These are phyloP conservation scores for Didymella pomorum DNA, from an alignment of 2,329 filamentous ascomycete genomes.

Conservation along the genomic window DNA sequence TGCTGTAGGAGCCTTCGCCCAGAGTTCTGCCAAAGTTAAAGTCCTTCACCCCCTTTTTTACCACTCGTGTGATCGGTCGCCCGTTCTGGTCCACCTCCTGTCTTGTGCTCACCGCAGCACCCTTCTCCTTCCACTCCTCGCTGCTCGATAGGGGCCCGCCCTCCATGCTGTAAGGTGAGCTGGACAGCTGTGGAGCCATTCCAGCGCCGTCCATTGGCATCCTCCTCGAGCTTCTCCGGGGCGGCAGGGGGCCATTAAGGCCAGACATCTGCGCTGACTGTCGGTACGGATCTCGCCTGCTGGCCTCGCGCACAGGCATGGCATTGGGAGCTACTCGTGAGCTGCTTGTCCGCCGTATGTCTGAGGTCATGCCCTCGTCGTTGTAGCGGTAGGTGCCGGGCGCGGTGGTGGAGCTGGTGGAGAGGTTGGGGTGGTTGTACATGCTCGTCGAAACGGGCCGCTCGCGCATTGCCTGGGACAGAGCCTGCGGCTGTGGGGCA, in stretches of 20 bases:
- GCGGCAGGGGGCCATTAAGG: conserved; percentile 71
- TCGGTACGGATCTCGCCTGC: conserved; percentile 73
- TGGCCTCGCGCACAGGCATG: conserved; percentile 72
- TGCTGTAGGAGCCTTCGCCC: conserved; percentile 97
- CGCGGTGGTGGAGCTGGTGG: conserved; percentile 54
- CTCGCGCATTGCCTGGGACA: conserved; percentile 42
- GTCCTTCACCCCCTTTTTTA: conserved; percentile 97
- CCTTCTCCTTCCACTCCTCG: conserved; percentile 95
- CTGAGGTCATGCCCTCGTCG: conserved; percentile 50
- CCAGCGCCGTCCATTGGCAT: conserved; percentile 62
- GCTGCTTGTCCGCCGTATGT: conserved; percentile 64
- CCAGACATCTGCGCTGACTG: conserved; percentile 62
- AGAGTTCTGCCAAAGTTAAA: conserved; percentile 91
- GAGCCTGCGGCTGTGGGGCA: conserved; percentile 26
- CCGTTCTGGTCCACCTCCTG: conserved; percentile 88
- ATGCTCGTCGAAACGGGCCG: conserved; percentile 57
- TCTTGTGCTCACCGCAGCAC: conserved; percentile 83
- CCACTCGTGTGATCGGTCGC: conserved; percentile 78
- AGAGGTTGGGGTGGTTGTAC: conserved; percentile 59
- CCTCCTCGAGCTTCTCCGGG: conserved; percentile 78
- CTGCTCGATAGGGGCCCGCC: conserved; percentile 70
- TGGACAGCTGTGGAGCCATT: conserved; percentile 35
- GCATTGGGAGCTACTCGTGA: conserved; percentile 69
- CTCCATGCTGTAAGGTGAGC: conserved; percentile 62
- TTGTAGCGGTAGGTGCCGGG: conserved; percentile 57